Evolutionary conservation across 2,329 filamentous ascomycete genomes (phyloP), one percentile per base, ranked within the genome.

Genomic region (Epichloe bromicola): DNA sequence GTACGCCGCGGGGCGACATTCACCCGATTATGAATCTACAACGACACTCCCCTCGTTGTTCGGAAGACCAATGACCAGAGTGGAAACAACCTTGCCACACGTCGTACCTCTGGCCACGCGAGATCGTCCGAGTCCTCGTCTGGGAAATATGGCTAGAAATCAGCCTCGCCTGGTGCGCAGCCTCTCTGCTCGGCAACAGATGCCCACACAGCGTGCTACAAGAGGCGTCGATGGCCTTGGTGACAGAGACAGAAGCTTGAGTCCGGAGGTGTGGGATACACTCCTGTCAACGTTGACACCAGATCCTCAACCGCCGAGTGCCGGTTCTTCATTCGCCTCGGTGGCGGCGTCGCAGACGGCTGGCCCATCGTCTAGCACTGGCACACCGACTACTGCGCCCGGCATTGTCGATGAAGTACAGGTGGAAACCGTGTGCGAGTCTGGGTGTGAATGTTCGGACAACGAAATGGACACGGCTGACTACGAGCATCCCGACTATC

Each of bases 191-290:
- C 39, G 54, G 42, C 44, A 46, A 45, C 20, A 39, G 48, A 15
- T 41, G 36, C 46, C 53, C 37, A 10, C 6, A 46, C 38, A 36
- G 23, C 54, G 52, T n/a, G 50, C 48, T 30, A 34, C 43, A 14
- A 46, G 53, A 15, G 57, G 54, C 4, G 45, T 85, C 1, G 83
- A 94, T 65, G 88, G 88, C 4, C 76, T 95, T 15, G 89, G 88
- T 38, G 88, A 95, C 66, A 85, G 89, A 53, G 80, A 88, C 55
- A 81, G 88, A 58, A 95, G 88, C 65, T 70, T 88, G n/a, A 89
- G 84, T 61, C 83, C 85, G 1, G 83, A 85, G 50, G 74, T 74
- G 1, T 96, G 90, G 90, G 85, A 91, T 53, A 88, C 83, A 3
- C 80, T 96, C 49, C 72, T 89, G 52, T 83, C 78, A 6, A 94